Conservation (phyloP, 1,139 yeast genomes). For the Hanseniaspora gamundiae region DNA sequence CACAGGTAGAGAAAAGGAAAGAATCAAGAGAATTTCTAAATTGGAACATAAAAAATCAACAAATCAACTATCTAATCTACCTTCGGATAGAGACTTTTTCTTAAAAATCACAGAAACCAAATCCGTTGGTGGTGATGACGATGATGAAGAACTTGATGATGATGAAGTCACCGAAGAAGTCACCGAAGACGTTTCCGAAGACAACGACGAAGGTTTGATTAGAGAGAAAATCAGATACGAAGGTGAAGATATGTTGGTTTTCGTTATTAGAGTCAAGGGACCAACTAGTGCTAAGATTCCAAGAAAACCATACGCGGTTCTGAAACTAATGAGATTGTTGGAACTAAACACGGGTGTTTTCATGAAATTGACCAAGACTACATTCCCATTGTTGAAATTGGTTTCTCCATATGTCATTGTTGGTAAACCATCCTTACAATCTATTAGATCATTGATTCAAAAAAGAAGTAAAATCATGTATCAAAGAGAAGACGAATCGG, state of each 20-base stretch:
- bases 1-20: conserved; percentile 51
- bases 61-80: conserved; percentile 16
- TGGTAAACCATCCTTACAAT: conserved; percentile 59
- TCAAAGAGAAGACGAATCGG: conserved; percentile 26
- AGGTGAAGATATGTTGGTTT: conserved; percentile 40
- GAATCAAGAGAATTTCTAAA: conserved; percentile 50
- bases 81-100: conserved; percentile 20
- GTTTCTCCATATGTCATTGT: conserved; percentile 61
- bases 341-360: conserved; percentile 59
- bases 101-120: conserved; percentile 18
- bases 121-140: conserved; percentile 8
- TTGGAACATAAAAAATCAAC: conserved; percentile 28
- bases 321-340: conserved; percentile 45
- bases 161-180: conserved; percentile 10
- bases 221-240: conserved; percentile 25
- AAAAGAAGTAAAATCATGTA: conserved; percentile 54
- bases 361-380: conserved; percentile 44
- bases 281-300: conserved; percentile 60
- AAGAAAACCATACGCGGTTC: conserved; percentile 46
- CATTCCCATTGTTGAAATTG: conserved; percentile 49
- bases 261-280: conserved; percentile 50
- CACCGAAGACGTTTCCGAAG: conserved; percentile 13
- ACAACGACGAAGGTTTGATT: conserved; percentile 26
- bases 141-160: conserved; percentile 10
- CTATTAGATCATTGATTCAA: conserved; percentile 61